Percentiles rank a stretch among this genome's conserved stretches.
These are phyloP conservation scores for Trametes cubensis DNA, from an alignment of 768 basidiomycete genomes.

Conservation along the genomic window DNA sequence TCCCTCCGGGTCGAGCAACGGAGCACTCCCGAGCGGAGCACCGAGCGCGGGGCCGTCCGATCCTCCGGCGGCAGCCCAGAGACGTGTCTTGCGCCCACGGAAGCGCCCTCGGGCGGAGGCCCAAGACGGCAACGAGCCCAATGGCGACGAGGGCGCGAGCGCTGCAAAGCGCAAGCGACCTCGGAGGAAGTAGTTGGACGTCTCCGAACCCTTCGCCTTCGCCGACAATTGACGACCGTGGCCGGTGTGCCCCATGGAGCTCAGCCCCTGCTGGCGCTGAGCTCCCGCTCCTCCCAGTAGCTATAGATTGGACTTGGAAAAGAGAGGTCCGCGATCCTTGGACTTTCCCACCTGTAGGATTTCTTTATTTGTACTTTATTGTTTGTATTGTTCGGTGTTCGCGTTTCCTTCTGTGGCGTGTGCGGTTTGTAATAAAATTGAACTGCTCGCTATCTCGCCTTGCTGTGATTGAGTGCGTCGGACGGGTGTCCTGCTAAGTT, in stretches of 20 bases:
- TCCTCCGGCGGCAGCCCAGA: no score
- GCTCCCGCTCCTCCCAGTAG: background rate
- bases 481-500: no score
- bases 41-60: background rate
- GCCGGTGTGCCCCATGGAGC: no score
- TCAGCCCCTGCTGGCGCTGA: background rate
- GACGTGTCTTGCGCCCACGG: background rate
- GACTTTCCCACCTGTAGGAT: background rate
- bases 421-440: slow-evolving; percentile 15
- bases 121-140: background rate
- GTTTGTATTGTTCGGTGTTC: background rate
- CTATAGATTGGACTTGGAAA: background rate
- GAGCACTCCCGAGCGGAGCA: background rate
- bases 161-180: slow-evolving; percentile 3
- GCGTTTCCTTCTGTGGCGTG: slow-evolving; percentile 5
- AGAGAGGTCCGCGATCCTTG: no score
- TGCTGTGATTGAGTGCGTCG: no score
- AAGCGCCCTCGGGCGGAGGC: slow-evolving; percentile 10
- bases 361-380: background rate
- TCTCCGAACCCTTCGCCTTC: background rate
- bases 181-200: background rate
- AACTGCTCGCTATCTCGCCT: background rate
- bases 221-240: no score
- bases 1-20: no score
- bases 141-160: background rate